These are phyloP conservation scores for Cinnamomum micranthum DNA, from an alignment of 164 flowering plant genomes.

Conservation along the genomic window DNA sequence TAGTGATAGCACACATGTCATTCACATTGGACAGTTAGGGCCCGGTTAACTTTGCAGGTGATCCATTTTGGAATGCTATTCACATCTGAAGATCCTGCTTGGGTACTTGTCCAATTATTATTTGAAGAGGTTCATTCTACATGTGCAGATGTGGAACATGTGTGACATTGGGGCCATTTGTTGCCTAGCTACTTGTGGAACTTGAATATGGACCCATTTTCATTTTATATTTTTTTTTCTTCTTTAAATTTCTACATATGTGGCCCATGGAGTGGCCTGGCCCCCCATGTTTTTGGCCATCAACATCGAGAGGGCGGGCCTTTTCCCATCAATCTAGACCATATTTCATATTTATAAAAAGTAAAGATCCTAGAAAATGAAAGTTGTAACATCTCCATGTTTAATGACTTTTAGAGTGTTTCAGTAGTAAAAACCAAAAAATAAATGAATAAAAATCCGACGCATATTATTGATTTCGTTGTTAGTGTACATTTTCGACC, in stretches of 20 bases:
- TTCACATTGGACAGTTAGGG: neutral
- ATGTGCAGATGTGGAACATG: neutral
- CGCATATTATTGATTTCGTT: too few species aligned
- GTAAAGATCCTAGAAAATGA: too few species aligned
- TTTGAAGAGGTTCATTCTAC: neutral
- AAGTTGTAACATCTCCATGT: too few species aligned
- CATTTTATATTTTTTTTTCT: too few species aligned
- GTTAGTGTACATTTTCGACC: too few species aligned
- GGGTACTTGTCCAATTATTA: neutral
- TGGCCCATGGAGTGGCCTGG: neutral
- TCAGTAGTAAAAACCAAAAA: too few species aligned
- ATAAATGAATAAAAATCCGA: too few species aligned
- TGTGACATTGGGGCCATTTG: neutral
- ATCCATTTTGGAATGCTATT: too few species aligned
- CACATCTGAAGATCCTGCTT: neutral
- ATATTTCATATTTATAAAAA: too few species aligned
- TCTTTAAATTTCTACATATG: neutral
- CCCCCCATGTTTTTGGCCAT: neutral
- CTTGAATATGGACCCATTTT: neutral
- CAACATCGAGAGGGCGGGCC: too few species aligned
- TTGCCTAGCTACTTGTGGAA: neutral
- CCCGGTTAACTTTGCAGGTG: neutral
- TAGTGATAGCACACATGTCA: neutral
- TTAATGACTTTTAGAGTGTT: too few species aligned
- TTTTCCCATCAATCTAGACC: too few species aligned